A percentile compares a stretch with the other conserved stretches of the same genome.
These are phyloP conservation scores for Fomitopsis palustris DNA, from an alignment of 1,284 basidiomycete genomes.

Conservation along the genomic window DNA sequence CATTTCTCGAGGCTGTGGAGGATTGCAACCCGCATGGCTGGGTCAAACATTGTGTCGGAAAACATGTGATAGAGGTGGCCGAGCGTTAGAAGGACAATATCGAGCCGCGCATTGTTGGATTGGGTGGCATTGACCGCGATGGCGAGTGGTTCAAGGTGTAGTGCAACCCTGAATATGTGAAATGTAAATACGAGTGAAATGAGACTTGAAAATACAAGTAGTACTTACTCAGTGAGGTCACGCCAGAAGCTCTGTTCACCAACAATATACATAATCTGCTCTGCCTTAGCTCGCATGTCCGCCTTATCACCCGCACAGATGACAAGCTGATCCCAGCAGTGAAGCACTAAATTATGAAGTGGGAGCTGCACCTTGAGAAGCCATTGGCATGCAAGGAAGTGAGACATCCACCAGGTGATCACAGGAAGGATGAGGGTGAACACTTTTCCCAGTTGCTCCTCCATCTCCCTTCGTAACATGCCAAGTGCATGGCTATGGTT, in stretches of 20 bases:
- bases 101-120: conserved; percentile 29
- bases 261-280: too few species aligned
- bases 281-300: too few species aligned
- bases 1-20: conserved; percentile 33
- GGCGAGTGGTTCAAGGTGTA: conserved; percentile 37
- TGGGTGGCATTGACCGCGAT: conserved; percentile 38
- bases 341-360: background rate
- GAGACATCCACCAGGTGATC: background rate
- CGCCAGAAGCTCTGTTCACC: too few species aligned
- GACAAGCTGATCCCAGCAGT: too few species aligned
- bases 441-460: conserved; percentile 15
- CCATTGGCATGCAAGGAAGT: too few species aligned
- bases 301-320: too few species aligned
- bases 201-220: too few species aligned
- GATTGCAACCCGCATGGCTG: conserved; percentile 19
- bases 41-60: background rate
- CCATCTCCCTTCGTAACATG: conserved; percentile 21
- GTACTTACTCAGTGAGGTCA: too few species aligned
- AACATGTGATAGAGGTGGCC: conserved; percentile 26
- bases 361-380: too few species aligned
- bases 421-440: background rate
- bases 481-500: background rate
- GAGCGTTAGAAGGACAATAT: conserved; percentile 36
- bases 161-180: conserved; percentile 20
- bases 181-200: background rate